Evolutionary conservation across 106 monocot species (phyloP).

Genomic region (Dendrobium officinale): DNA sequence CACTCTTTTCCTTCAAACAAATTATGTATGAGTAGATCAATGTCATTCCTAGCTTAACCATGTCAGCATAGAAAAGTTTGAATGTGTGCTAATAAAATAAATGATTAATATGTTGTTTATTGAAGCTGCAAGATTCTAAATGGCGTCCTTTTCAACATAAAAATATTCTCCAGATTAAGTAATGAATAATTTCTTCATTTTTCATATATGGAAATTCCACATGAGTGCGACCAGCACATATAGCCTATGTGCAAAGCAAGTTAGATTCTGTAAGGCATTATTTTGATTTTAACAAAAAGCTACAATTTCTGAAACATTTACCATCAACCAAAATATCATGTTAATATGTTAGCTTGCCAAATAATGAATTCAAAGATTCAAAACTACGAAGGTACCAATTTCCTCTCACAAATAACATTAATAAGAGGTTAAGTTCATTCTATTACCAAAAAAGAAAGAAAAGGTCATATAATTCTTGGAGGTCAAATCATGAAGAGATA

Average conservation of each 20-base stretch:
- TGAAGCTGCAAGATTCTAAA: background rate
- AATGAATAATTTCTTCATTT: background rate
- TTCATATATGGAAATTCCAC: background rate
- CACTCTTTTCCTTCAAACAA: slow-evolving; percentile 1
- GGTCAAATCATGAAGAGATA: no score
- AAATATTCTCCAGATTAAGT: background rate
- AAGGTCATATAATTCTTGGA: no score
- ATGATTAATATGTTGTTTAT: background rate
- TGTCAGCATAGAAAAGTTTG: background rate
- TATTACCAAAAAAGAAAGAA: no score
- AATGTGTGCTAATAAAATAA: background rate
- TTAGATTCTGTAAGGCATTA: background rate
- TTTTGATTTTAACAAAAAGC: background rate
- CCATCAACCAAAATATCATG: background rate
- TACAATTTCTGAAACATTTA: background rate
- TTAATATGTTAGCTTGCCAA: no score
- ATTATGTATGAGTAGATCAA: background rate
- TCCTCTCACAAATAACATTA: no score
- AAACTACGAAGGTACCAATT: background rate
- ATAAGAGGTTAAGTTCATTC: no score
- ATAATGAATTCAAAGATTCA: background rate
- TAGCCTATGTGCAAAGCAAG: background rate
- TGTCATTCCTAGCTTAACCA: background rate
- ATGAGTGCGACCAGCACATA: background rate
- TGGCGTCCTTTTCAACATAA: background rate